Base-by-base conservation (phyloP, 2,329 filamentous ascomycete genomes). In the Drechslerella stenobrocha region DNA sequence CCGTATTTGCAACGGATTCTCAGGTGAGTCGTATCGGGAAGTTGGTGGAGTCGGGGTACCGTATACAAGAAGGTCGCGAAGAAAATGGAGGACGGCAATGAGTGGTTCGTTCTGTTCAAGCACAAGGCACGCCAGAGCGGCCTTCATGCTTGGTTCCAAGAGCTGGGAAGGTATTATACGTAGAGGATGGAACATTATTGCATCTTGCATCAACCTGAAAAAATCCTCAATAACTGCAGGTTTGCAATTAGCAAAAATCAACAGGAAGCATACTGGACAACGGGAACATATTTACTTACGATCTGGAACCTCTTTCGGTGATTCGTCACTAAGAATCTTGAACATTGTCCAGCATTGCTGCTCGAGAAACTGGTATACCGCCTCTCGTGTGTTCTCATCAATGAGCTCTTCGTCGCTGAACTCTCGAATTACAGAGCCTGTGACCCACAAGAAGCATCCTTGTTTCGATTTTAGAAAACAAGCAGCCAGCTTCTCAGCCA, bases 361-460 rank as follows among this genome's bases (percentile, higher is more conserved):
- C 76, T 96, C 90, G 75, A 96, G 96, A 78, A 98, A 98, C 61
- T 84, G 83, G 78, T 95, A 98, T 58, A 98, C 95, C 70, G 88
- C 88, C 56, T 90, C 85, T 13, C 88, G 89, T 3, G 90, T 95
- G n/a, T 83, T 80, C 51, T 86, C 82, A 56, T 92, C 87, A 18
- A 97, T 88, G 67, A 88, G 84, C 72, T 96, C 90, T 40, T 88
- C 84, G 40, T 92, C 90, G 73, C 95, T 89, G 75, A 97, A 98
- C 76, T 98, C 93, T 64, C 93, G 87, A 26, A 98, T 83, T 70
- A 98, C 95, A 6, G 92, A 90, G 71, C 91, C 89, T 1, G 92
- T 96, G 0, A 93, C 92, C 93, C 93, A 98, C n/a, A 98, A 81
- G 81, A 98, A 98, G 76, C 92, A 96, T 9, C 93, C 93, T 77